Base-by-base conservation (phyloP, 139 green algal genomes). In the Chlorella sorokiniana region DNA sequence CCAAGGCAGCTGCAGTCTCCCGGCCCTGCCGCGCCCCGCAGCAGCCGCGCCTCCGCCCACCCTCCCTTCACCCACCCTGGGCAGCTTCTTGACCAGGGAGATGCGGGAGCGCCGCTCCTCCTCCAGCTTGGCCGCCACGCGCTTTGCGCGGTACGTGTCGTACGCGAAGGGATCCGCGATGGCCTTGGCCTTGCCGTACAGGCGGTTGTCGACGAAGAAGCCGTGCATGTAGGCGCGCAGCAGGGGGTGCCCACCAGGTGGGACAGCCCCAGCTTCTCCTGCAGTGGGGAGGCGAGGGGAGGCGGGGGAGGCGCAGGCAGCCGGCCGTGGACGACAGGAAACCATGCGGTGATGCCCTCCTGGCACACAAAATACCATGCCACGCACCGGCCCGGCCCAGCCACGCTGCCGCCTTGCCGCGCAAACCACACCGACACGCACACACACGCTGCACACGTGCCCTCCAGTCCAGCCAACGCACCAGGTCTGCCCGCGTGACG, bases 151-250 rank as follows among this genome's bases (percentile, higher is more conserved):
- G 87, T 98, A 98, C 25, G 88, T 79, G 41, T 98, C 96, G 86
- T 98, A 98, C 1, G 91, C 94, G 81, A 98, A 97, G 4, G 96
- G 96, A 59, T 97, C 86, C n/a, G 86, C 78, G 63, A 82, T 84
- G 37, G 84, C 70, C 67, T 68, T 75, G 20, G 64, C 94, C 82
- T 96, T 97, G 80, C 92, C 75, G 88, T 97, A 98, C 37, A 99
- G 92, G 16, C 94, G 82, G 71, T 96, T 93, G 90, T 99, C 92
- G 5, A 99, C 71, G 87, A 99, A 99, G 90, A 95, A 99, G 44
- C 97, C 97, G 89, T 99, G 97, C 97, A 99, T 98, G 93, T 98
- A 99, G 40, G 97, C 93, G 4, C 94, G 88, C 81, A 99, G 90
- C 91, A 99, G 87, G 7, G 81, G 9, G 95, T 98, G 69, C 96